Percentiles rank a stretch among this genome's conserved stretches.
Conservation (phyloP, 129 eudicot genomes). For the Artemisia argyi region DNA sequence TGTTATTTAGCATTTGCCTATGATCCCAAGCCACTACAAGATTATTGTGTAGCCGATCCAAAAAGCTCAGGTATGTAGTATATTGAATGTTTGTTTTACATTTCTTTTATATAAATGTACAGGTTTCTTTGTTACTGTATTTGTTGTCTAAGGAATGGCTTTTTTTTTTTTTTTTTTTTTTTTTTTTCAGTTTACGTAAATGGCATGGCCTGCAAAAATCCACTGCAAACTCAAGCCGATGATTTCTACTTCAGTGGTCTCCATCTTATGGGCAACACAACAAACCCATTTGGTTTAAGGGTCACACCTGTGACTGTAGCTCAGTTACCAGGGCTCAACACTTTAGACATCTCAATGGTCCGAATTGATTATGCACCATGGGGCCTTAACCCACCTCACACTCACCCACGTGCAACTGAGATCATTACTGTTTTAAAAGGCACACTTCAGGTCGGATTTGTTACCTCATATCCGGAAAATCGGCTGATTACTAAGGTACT, state of each 20-base stretch:
- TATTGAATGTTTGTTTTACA: background rate
- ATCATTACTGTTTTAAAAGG: constrained; percentile 44
- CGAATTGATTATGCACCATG: constrained; percentile 42
- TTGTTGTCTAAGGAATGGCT: background rate
- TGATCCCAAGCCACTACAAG: constrained; percentile 43
- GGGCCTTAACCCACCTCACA: constrained; percentile 45
- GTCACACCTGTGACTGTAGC: constrained; percentile 38
- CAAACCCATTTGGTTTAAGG: constrained; percentile 36
- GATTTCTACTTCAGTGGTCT: constrained; percentile 46
- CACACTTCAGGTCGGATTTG: constrained; percentile 38
- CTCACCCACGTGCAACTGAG: constrained; percentile 47
- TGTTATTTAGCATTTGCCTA: constrained; percentile 23
- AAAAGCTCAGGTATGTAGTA: constrained; percentile 36
- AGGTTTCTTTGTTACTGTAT: constrained; percentile 3
- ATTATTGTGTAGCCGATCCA: constrained; percentile 43
- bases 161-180: constrained; percentile 19
- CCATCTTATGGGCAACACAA: constrained; percentile 41
- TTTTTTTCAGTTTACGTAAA: constrained; percentile 36
- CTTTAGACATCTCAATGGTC: constrained; percentile 43
- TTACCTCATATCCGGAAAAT: constrained; percentile 38
- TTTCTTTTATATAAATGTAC: background rate
- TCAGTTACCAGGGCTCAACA: constrained; percentile 44
- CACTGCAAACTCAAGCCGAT: constrained; percentile 28
- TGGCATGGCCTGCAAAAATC: constrained; percentile 46
- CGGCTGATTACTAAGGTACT: constrained; percentile 33